A percentile compares a stretch with the other conserved stretches of the same genome.
Conservation (phyloP, 495 filamentous ascomycete genomes). For the Penicillium psychrofluorescens region DNA sequence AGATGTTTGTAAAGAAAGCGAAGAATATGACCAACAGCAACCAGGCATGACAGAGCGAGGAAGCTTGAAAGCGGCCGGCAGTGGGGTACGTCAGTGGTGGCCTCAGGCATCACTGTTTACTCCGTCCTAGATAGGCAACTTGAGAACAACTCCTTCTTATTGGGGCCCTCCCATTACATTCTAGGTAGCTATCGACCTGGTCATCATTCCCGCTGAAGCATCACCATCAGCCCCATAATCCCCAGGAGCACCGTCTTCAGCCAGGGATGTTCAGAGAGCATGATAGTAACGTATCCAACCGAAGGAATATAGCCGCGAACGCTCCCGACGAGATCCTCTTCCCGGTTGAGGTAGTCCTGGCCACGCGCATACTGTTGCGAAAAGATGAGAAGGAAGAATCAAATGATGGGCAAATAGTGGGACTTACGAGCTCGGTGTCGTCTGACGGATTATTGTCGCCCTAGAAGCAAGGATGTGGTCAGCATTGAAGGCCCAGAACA, state of each 20-base stretch:
- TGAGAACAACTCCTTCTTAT: too few relatives aligned
- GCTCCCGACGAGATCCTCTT: constrained; percentile 85
- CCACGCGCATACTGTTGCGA: constrained; percentile 54
- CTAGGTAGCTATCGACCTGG: not conserved
- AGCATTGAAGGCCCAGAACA: not conserved
- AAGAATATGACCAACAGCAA: constrained; percentile 25
- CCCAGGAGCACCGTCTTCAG: constrained; percentile 90
- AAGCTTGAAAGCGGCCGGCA: too few relatives aligned
- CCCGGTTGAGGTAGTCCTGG: constrained; percentile 78
- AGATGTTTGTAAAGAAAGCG: constrained; percentile 27
- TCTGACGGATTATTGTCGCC: constrained; percentile 95
- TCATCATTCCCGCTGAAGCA: constrained; percentile 76
- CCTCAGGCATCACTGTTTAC: too few relatives aligned
- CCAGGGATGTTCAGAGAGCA: constrained; percentile 96
- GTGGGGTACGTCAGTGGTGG: too few relatives aligned
- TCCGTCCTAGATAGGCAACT: too few relatives aligned
- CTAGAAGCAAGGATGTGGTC: constrained; percentile 1
- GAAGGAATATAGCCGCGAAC: constrained; percentile 91
- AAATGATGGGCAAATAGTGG: not conserved
- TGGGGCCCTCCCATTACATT: not conserved
- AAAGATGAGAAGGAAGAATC: not conserved
- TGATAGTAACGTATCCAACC: constrained; percentile 95
- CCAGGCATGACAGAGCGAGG: constrained; percentile 1
- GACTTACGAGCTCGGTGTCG: constrained; percentile 68
- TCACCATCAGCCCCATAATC: constrained; percentile 90